phyloP scores from a whole-genome alignment of 1,284 basidiomycete species.

The Thecaphora frezii region DNA sequence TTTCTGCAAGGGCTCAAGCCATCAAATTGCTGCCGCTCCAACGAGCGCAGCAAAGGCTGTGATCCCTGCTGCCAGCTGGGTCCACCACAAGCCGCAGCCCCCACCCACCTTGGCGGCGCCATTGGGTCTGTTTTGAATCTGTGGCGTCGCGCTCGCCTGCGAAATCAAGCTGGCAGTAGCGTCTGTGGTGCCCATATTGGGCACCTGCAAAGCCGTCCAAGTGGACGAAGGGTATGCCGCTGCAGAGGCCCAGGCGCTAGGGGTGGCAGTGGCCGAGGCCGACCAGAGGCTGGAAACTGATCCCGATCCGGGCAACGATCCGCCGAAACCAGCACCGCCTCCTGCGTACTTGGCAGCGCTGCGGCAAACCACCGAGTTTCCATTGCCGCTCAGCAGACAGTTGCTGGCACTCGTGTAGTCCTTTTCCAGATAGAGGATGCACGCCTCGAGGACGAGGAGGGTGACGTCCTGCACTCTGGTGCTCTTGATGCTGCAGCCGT shows the following conservation, averaged over 20 bases:
- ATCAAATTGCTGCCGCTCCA: too few relatives aligned
- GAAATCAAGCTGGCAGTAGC: not conserved
- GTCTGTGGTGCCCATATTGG: not conserved
- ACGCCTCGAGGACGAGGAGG: not conserved
- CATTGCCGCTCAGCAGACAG: not conserved
- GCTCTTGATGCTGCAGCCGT: not conserved
- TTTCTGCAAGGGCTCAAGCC: too few relatives aligned
- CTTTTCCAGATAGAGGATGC: not conserved
- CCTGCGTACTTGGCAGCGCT: not conserved
- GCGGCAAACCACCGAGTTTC: not conserved
- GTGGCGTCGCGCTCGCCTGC: not conserved
- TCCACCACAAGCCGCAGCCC: too few relatives aligned
- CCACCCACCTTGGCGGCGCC: too few relatives aligned
- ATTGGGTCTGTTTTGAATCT: not conserved
- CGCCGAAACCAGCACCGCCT: too few relatives aligned
- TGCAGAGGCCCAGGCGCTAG: not conserved
- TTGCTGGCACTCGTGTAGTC: not conserved
- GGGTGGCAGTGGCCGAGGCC: not conserved
- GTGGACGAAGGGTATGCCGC: not conserved
- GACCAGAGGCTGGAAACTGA: not conserved
- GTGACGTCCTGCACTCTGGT: not conserved
- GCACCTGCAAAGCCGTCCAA: not conserved
- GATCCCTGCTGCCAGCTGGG: too few relatives aligned
- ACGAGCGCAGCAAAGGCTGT: too few relatives aligned
- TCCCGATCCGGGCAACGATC: not conserved